Base-by-base conservation (phyloP, 768 basidiomycete genomes). In the Leccinum broughii region DNA sequence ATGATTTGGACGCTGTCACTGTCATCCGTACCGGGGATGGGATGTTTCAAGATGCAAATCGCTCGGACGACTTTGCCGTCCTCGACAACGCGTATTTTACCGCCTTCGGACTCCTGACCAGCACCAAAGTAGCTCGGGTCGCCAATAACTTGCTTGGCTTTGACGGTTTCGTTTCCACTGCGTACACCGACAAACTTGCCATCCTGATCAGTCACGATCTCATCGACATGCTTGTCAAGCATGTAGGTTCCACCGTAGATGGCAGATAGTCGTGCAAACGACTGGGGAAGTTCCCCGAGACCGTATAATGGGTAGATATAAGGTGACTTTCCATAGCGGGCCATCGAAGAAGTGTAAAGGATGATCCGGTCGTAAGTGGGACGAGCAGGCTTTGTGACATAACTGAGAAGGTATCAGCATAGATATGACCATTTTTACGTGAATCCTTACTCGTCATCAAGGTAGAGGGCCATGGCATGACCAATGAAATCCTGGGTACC, bases 161-260 rank as follows among this genome's bases (percentile, higher is more conserved):
- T 97, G 69, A 95, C 97, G 20, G 88, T 95, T 79, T 99, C 97
- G 14, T 83, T 81, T 20, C 85, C 94, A 66, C 89, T 90, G 39
- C 88, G 89, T 50, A 98, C 97, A 51, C 97, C 97, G 57, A 92
- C 83, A 66, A 99, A 98, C 72, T 89, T 92, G 67, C 97, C 97
- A 60, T 87, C 83, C 13, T 78, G 74, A 73, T 90, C 92, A 49
- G 89, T 93, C 57, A 97, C 89, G 66, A 98, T 94, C 72, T 90
- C 85, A 61, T 96, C 88, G 68, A 97, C 90, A 51, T 81, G 81
- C 78, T 99, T 99, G 81, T 98, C 95, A 59, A 99, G 89, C 97
- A 99, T 99, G 81, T 99, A 99, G 13, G 97, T 99, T 46, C 97
- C 97, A 44, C 97, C 97, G 72, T 99, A 98, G 73, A 99, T 98